Conservation (phyloP, 495 filamentous ascomycete genomes). For the Penicillium riverlandense region DNA sequence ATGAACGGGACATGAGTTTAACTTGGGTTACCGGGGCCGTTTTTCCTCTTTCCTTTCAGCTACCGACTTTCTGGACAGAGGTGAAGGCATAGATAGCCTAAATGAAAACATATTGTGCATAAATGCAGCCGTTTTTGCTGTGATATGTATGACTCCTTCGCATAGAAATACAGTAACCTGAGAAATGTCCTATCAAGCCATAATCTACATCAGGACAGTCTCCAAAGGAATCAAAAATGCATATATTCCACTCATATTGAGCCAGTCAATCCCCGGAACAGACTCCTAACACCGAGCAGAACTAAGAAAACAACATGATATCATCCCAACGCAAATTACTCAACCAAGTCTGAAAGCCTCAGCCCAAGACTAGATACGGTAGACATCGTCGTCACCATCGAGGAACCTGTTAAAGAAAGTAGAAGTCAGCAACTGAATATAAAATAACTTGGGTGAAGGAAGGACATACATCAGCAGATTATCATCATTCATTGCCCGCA, state of each 20-base stretch:
- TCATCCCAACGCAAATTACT: constrained; percentile 21
- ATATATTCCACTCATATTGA: constrained; percentile 14
- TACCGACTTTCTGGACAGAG: too few species aligned
- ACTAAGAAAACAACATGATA: constrained; percentile 12
- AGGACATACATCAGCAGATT: constrained; percentile 88
- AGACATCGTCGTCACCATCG: constrained; percentile 44
- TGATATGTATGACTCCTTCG: too few species aligned
- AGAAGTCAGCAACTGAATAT: constrained; percentile 2
- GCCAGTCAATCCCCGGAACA: constrained; percentile 1
- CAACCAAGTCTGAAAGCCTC: constrained; percentile 14
- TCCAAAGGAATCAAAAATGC: neutral
- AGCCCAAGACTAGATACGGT: constrained; percentile 31
- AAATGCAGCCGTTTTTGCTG: too few species aligned
- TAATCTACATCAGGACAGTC: too few species aligned
- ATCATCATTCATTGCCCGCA: constrained; percentile 69
- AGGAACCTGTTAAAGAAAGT: constrained; percentile 35
- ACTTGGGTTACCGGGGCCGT: too few species aligned
- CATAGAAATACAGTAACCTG: too few species aligned
- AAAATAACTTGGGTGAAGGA: neutral
- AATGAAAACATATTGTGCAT: too few species aligned
- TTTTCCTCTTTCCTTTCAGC: too few species aligned
- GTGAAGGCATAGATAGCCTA: too few species aligned
- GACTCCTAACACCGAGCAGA: constrained; percentile 19
- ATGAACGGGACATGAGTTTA: too few species aligned
- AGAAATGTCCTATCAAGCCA: too few species aligned